phyloP scores from a whole-genome alignment of 768 basidiomycete species.

The Mycena leptocephala region DNA sequence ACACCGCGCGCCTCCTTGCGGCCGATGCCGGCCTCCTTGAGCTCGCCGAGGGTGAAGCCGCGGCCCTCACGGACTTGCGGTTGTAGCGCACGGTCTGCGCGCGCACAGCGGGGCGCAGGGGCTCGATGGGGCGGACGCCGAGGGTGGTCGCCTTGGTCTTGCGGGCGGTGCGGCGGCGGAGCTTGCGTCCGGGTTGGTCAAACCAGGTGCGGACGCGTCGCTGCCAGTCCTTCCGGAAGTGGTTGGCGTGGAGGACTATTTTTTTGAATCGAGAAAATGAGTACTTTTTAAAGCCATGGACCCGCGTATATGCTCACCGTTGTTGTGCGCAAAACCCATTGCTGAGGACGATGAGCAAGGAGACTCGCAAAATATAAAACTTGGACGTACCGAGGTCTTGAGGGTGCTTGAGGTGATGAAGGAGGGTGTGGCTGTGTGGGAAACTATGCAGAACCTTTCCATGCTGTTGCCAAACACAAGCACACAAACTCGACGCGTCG shows the following conservation, averaged over 20 bases:
- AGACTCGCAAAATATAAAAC: not conserved
- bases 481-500: no score
- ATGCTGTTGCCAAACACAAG: no score
- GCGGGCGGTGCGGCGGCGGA: slow-evolving; percentile 94
- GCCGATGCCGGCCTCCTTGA: slow-evolving; percentile 96
- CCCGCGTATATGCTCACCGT: slow-evolving; percentile 66
- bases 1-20: slow-evolving; percentile 94
- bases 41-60: slow-evolving; percentile 94
- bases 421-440: not conserved
- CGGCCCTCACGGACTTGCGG: slow-evolving; percentile 97
- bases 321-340: slow-evolving; percentile 89
- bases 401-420: slow-evolving; percentile 16
- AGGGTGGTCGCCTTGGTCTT: slow-evolving; percentile 92
- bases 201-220: slow-evolving; percentile 97
- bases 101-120: slow-evolving; percentile 97
- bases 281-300: not conserved
- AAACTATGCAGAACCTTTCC: not conserved
- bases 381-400: slow-evolving; percentile 26
- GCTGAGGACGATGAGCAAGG: slow-evolving; percentile 55
- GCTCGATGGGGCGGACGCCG: slow-evolving; percentile 92
- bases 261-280: not conserved
- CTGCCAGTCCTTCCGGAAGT: slow-evolving; percentile 99
- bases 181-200: slow-evolving; percentile 98
- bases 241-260: slow-evolving; percentile 91
- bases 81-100: slow-evolving; percentile 98